A percentile compares a stretch with the other conserved stretches of the same genome.
phyloP scores from a whole-genome alignment of 106 monocot species.

The Allium fistulosum region DNA sequence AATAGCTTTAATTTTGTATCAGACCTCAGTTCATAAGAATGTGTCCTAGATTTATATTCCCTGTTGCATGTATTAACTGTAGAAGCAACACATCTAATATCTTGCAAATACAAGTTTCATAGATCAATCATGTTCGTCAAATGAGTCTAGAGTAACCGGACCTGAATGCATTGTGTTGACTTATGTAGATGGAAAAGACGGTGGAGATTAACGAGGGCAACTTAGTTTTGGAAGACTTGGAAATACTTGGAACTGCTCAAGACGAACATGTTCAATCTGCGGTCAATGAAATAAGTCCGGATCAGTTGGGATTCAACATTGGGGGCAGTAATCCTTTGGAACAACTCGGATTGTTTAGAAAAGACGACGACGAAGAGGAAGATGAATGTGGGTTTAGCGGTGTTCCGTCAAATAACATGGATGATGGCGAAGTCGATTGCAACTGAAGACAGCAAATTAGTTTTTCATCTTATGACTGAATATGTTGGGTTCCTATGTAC shows the following conservation, averaged over 20 bases:
- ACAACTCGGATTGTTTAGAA: slow-evolving; percentile 84
- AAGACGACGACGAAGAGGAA: slow-evolving; percentile 77
- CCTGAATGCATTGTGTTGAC: not conserved
- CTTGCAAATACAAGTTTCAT: no score
- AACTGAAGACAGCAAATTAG: no score
- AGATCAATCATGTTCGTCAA: no score
- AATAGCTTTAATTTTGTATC: no score
- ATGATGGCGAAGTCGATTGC: slow-evolving; percentile 73
- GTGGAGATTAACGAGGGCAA: slow-evolving; percentile 82
- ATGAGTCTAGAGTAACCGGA: no score
- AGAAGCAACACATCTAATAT: no score
- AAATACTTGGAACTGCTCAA: slow-evolving; percentile 55
- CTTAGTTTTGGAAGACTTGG: slow-evolving; percentile 63
- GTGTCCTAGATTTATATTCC: no score
- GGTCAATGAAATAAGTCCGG: slow-evolving; percentile 46
- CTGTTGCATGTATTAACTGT: no score
- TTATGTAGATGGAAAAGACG: slow-evolving; percentile 74
- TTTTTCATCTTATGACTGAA: no score
- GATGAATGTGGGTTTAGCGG: slow-evolving; percentile 29
- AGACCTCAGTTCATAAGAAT: no score
- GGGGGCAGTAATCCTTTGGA: slow-evolving; percentile 70
- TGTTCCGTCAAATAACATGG: slow-evolving; percentile 26
- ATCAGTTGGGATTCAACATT: slow-evolving; percentile 46
- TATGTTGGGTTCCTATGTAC: no score
- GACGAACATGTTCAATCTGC: slow-evolving; percentile 34